Base-by-base conservation (phyloP, 495 filamentous ascomycete genomes). In the Neurospora africana region DNA sequence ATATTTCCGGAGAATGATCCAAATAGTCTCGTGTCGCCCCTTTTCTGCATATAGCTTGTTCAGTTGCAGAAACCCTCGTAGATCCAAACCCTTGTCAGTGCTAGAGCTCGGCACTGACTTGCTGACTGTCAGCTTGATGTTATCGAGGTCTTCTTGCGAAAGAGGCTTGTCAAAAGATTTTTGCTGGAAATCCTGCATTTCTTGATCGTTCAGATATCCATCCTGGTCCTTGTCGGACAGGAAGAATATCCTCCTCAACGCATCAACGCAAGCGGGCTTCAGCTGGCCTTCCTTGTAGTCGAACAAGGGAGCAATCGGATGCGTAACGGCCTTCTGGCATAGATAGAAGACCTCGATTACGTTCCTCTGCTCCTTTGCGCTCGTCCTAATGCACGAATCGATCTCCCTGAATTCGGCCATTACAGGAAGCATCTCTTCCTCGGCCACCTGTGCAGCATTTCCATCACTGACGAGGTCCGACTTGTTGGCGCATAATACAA, bases 341-440 rank as follows among this genome's bases (percentile, higher is more conserved):
- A 99, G 88, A 78, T 96, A 97, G 81, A 99, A 97, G 44, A 93
- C 93, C 82, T 99, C 95, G 76, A 97, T 97, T 73, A 98, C 91
- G 82, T 99, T 99, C 72, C 91, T 90, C 76, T 97, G 92, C 78
- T 99, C 94, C 74, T 93, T 89, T 30, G 96, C 95, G 80, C 95
- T 98, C 1, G 94, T 93, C 68, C 95, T 88, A 79, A 99, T 97
- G 80, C 95, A 98, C 2, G 94, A 96, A 77, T 99, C 95, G 68
- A 99, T 97, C 81, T 99, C 95, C 79, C 97, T 95, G 85, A 98
- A 99, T 81, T 99, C 95, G 58, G 91, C 89, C 95, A 99, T 98
- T 75, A 98, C 90, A 4, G 95, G 96, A 69, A 99, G 84, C 96
- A 99, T 99, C 83, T 99, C 95, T 78, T 98, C 94, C 76, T 95